Percentiles rank a stretch among this genome's conserved stretches.
These are phyloP conservation scores for Boechera divaricarpa DNA, from an alignment of 345 rosid species.

Conservation along the genomic window DNA sequence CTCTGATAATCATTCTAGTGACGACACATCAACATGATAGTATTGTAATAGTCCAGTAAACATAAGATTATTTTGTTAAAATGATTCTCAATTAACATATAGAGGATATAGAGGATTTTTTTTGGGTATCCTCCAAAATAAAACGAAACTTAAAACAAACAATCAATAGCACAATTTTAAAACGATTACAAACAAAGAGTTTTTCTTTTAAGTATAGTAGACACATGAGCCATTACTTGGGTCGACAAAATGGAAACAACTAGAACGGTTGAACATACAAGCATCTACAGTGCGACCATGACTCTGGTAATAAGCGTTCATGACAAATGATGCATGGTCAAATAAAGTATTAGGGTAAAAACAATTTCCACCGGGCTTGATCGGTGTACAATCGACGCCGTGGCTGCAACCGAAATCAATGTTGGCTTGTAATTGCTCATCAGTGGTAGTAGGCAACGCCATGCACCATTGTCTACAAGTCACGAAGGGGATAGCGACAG, in stretches of 20 bases:
- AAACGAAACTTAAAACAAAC: too few relatives aligned
- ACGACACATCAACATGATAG: too few relatives aligned
- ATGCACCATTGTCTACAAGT: slow-evolving; percentile 68
- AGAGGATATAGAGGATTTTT: too few relatives aligned
- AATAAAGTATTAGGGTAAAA: slow-evolving; percentile 63
- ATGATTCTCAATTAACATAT: too few relatives aligned
- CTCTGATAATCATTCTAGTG: too few relatives aligned
- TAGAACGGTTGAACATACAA: neutral
- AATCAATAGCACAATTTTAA: too few relatives aligned
- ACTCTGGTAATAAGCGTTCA: slow-evolving; percentile 71
- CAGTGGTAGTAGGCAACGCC: slow-evolving; percentile 45
- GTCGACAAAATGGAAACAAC: neutral
- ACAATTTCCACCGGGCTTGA: slow-evolving; percentile 72
- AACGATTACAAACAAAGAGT: too few relatives aligned
- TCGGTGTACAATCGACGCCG: slow-evolving; percentile 54
- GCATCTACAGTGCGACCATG: slow-evolving; percentile 20
- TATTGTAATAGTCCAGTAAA: too few relatives aligned
- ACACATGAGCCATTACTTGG: slow-evolving; percentile 31
- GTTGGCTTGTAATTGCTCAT: slow-evolving; percentile 65
- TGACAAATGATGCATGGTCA: slow-evolving; percentile 75
- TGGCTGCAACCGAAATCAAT: slow-evolving; percentile 67
- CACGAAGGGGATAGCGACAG: slow-evolving; percentile 11
- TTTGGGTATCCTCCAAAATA: too few relatives aligned
- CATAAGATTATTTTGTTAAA: too few relatives aligned
- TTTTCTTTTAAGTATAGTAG: slow-evolving; percentile 5